Evolutionary conservation across 2,329 filamentous ascomycete species (phyloP), one percentile per base, ranked within the genome.

Genomic region (Aspergillus uvarum): DNA sequence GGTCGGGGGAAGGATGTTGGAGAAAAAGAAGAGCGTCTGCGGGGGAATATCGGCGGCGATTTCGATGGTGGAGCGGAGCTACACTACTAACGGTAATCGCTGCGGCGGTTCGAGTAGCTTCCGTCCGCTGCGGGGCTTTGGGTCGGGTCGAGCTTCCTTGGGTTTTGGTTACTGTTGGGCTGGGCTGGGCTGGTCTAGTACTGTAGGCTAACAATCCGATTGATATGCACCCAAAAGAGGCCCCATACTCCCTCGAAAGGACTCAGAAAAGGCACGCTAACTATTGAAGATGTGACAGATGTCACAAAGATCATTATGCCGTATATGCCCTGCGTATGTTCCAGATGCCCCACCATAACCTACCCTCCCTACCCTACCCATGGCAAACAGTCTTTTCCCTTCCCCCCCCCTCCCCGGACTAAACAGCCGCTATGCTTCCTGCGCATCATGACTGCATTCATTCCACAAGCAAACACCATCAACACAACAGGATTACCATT

Each of bases 61-160:
- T 22, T 38, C 21, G 50, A 44, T 12, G 14, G 38, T 22, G 51
- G 51, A 38, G 42, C 31, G 42, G 19, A 22, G 21, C 21, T 22
- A 22, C 2, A 22, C 21, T 22, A 22, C n/a, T n/a, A n/a, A n/a
- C n/a, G n/a, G n/a, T 22, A 22, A 22, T 22, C 5, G 14, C 21
- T 16, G 24, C 29, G 14, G 51, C 32, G 48, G 22, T 50, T 50
- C 53, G 24, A 44, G 53, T 47, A 55, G 53, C 42, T 55, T 55
- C 53, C 26, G 53, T 44, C 26, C 53, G 53, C 16, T 55, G 53
- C 53, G 53, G 53, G 53, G 51, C 51, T n/a, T 19, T 8, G 26
- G 26, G 7, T 16, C n/a, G 29, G 42, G 22, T 32, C 47, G 24
- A 47, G 8, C 38, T 42, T 42, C 19, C 35, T 42, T 42, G 32